phyloP scores from a whole-genome alignment of 306 rosid species.

The Vachellia pachyceras region DNA sequence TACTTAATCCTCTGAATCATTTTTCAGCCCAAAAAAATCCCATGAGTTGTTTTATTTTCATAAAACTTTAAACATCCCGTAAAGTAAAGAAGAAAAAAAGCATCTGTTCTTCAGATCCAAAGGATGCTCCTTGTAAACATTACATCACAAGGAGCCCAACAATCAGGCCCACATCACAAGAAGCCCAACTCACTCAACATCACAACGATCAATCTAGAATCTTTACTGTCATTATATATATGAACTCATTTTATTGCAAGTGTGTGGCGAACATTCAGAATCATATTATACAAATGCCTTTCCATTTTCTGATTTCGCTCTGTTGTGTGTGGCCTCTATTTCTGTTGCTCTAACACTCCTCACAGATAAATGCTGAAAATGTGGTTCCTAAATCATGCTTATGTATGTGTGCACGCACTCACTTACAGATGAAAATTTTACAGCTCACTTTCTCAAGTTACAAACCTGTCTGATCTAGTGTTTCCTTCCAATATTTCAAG shows the following conservation, averaged over 20 bases:
- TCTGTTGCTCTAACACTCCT: too few relatives aligned
- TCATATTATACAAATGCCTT: too few relatives aligned
- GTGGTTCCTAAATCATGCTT: not conserved
- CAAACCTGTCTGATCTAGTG: constrained; percentile 75
- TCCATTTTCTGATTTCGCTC: too few relatives aligned
- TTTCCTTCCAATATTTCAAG: constrained; percentile 60
- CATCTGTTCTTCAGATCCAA: not conserved
- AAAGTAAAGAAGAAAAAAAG: not conserved
- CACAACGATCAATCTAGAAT: too few relatives aligned
- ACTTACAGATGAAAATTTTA: not conserved
- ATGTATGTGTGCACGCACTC: not conserved
- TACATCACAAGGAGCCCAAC: too few relatives aligned
- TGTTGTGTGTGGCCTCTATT: too few relatives aligned
- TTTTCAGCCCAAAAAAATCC: not conserved
- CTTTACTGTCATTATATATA: too few relatives aligned
- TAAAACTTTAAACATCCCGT: not conserved
- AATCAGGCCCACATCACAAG: too few relatives aligned
- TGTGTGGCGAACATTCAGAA: too few relatives aligned
- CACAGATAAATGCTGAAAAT: not conserved
- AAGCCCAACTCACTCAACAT: too few relatives aligned
- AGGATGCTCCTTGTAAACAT: too few relatives aligned
- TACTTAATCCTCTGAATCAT: not conserved
- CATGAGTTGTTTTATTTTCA: not conserved
- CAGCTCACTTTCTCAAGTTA: constrained; percentile 25
- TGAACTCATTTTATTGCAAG: too few relatives aligned